A percentile compares a stretch with the other conserved stretches of the same genome.
Evolutionary conservation across 257 asterid genomes (phyloP).

Genomic region (Henckelia pumila): DNA sequence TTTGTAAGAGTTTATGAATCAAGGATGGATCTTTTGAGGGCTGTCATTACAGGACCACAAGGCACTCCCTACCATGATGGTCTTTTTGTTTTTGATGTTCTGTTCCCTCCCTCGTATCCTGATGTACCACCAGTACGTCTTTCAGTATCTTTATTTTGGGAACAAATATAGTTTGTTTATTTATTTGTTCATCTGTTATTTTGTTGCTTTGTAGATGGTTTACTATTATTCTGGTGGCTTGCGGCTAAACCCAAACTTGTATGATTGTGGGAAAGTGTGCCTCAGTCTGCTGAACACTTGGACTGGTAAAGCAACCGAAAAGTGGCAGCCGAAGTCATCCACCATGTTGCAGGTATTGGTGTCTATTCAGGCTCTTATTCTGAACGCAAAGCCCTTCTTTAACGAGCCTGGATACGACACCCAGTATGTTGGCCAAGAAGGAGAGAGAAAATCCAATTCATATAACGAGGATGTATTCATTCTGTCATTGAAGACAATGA

Average conservation of each 20-base stretch:
- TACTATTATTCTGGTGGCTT: slow-evolving; percentile 56
- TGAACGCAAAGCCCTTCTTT: slow-evolving; percentile 48
- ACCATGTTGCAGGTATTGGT: slow-evolving; percentile 61
- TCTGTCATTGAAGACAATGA: slow-evolving; percentile 53
- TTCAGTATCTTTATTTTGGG: not conserved
- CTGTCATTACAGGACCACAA: slow-evolving; percentile 55
- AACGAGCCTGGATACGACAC: slow-evolving; percentile 52
- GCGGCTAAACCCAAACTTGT: slow-evolving; percentile 54
- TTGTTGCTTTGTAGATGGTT: slow-evolving; percentile 36
- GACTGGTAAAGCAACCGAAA: slow-evolving; percentile 49
- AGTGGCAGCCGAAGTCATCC: slow-evolving; percentile 46
- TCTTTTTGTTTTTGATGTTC: slow-evolving; percentile 47
- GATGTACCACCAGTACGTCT: slow-evolving; percentile 45
- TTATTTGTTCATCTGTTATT: not conserved
- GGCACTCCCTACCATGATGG: slow-evolving; percentile 70
- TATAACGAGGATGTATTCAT: slow-evolving; percentile 43
- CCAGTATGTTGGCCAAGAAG: slow-evolving; percentile 33
- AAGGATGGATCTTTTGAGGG: slow-evolving; percentile 61
- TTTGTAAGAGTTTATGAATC: slow-evolving; percentile 51
- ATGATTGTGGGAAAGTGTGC: slow-evolving; percentile 60
- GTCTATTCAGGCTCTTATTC: slow-evolving; percentile 52
- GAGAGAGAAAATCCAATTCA: slow-evolving; percentile 32
- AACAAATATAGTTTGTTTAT: not conserved
- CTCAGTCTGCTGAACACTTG: slow-evolving; percentile 60
- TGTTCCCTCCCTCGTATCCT: slow-evolving; percentile 49